These are phyloP conservation scores for Macrophomina tecta DNA, from an alignment of 2,329 filamentous ascomycete species.

Conservation along the genomic window DNA sequence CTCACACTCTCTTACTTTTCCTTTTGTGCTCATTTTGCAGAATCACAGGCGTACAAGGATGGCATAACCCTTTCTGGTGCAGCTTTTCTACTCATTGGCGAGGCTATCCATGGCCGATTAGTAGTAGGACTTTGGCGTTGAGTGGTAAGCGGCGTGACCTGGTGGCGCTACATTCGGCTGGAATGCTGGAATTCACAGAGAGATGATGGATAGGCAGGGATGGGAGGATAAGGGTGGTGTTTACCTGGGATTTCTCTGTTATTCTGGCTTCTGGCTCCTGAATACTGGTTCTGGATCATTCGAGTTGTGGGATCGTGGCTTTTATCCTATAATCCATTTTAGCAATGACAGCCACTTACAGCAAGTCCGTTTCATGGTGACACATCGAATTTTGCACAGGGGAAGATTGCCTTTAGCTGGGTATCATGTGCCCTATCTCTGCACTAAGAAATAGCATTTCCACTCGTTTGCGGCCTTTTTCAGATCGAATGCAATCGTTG, in stretches of 20 bases:
- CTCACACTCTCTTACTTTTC: not conserved
- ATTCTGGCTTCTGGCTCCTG: slow-evolving; percentile 3
- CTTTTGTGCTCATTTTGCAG: not conserved
- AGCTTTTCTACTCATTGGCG: not conserved
- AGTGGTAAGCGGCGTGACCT: not conserved
- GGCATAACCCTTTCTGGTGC: slow-evolving; percentile 7
- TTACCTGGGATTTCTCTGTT: slow-evolving; percentile 1
- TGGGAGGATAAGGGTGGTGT: not conserved
- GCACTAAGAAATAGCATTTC: too few species aligned
- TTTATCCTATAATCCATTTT: not conserved
- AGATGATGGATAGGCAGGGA: not conserved
- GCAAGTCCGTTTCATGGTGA: too few species aligned
- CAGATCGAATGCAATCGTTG: not conserved
- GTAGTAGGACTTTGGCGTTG: slow-evolving; percentile 5
- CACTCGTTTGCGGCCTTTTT: not conserved
- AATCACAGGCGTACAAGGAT: slow-evolving; percentile 11
- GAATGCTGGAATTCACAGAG: not conserved
- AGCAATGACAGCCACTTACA: slow-evolving; percentile 8
- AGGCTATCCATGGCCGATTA: not conserved
- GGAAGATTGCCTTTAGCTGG: not conserved
- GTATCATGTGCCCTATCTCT: too few species aligned
- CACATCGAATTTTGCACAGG: too few species aligned
- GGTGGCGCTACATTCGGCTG: not conserved
- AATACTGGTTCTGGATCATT: not conserved
- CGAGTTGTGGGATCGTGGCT: not conserved